A percentile compares a stretch with the other conserved stretches of the same genome.
These are phyloP conservation scores for Oidium heveae DNA, from an alignment of 2,329 filamentous ascomycete genomes.

Conservation along the genomic window DNA sequence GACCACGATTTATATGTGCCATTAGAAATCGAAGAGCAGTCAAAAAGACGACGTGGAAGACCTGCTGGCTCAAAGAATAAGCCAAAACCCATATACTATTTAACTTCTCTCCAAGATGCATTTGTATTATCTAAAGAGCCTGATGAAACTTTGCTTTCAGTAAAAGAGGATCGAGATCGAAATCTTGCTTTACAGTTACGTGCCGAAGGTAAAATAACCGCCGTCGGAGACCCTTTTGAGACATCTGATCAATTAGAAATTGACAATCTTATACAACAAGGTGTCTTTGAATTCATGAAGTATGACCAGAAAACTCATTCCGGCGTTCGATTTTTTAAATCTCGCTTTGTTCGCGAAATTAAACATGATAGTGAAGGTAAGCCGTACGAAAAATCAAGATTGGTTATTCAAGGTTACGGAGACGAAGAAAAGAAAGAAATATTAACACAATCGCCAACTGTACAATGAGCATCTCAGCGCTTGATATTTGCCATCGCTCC, in stretches of 20 bases:
- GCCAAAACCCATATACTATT: conserved; percentile 1
- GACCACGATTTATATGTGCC: background rate
- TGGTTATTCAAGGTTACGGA: background rate
- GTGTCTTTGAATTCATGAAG: background rate
- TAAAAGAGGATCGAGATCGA: background rate
- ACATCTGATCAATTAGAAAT: background rate
- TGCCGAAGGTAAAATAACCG: background rate
- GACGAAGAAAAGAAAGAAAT: background rate
- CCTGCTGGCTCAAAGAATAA: background rate
- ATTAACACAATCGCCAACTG: background rate
- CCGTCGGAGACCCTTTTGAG: background rate
- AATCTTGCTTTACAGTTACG: background rate
- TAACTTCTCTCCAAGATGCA: background rate
- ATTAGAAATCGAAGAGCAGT: background rate
- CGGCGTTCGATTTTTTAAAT: background rate
- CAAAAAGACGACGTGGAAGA: background rate
- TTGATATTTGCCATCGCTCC: too few species aligned
- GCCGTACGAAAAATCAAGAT: background rate
- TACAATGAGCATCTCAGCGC: too few species aligned
- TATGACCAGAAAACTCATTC: background rate
- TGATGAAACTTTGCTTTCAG: background rate
- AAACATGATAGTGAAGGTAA: background rate
- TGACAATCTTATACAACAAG: background rate
- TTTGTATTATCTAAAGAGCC: background rate
- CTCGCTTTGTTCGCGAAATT: background rate